Base-by-base conservation (phyloP, 2,329 filamentous ascomycete genomes). In the Blastomyces emzantsi region DNA sequence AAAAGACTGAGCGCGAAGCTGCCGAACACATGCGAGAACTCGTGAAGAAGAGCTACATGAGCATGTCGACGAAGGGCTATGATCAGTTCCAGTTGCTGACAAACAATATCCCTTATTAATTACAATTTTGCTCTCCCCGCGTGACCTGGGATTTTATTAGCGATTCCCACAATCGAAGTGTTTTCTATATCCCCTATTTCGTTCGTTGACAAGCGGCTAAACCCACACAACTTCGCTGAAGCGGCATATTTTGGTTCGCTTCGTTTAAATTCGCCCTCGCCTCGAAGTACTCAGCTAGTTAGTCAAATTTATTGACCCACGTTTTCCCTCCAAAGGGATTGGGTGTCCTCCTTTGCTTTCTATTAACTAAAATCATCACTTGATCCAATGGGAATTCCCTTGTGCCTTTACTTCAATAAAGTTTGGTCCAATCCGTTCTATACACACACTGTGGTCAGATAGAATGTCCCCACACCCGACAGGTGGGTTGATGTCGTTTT, bases 51-150 rank as follows among this genome's bases (percentile, higher is more conserved):
- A 97, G 92, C 74, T 90, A 94, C 72, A 85, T 87, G 64, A 97
- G 90, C 78, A 90, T 94, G 74, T 92, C 89, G 63, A 99, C 94
- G 1, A 92, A 90, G 68, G 89, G 93, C 58, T 99, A 99, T 75
- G 95, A 99, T 78, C 90, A 96, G 76, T 99, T 97, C 82, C 94
- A 99, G 81, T 80, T 97, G 71, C 80, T 97, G 77, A 97, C 94
- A 41, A 97, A 99, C 73, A 94, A 93, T 7, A 99, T 99, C 75
- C 94, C 94, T 43, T 97, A 95, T 73, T 96, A 36, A 51, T 9
- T 11, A 28, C 28, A 36, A 22, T 8, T 9, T 59, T 58, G 28
- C 45, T 51, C 30, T 22, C 43, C 30, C 22, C 13, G 22, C 3
- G 13, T 52, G 13, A 17, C 3, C 3, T 28, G 45, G 22, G 22